Percentiles rank a stretch among this genome's conserved stretches.
Conservation (phyloP, 140 eudicot genomes). For the Oenanthe javanica region DNA sequence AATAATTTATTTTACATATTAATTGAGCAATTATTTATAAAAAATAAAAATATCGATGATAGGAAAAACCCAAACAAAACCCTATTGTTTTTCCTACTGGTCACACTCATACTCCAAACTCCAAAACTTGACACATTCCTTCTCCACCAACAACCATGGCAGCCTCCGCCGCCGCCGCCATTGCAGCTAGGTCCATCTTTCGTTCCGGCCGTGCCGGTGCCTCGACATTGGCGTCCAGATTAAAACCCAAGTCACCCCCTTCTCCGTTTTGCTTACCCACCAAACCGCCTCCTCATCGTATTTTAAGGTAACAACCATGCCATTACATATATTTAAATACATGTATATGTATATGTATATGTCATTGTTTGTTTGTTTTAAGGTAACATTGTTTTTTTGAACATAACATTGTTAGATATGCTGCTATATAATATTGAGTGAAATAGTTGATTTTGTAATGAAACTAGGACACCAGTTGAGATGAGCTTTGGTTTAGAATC, state of each 20-base stretch:
- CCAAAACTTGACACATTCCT: no score
- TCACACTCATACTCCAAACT: no score
- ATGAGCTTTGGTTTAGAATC: slow-evolving; percentile 52
- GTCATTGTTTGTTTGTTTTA: background rate
- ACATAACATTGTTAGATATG: background rate
- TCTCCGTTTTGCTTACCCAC: slow-evolving; percentile 59
- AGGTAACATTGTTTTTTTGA: background rate
- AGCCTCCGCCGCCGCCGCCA: slow-evolving; percentile 31
- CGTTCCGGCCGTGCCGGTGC: slow-evolving; percentile 54
- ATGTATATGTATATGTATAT: background rate
- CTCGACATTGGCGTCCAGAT: slow-evolving; percentile 36
- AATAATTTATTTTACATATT: no score
- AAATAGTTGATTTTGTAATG: background rate
- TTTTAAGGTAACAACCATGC: slow-evolving; percentile 46
- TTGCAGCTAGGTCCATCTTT: slow-evolving; percentile 34
- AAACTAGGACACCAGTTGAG: slow-evolving; percentile 70
- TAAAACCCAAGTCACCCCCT: slow-evolving; percentile 45
- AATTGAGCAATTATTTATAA: no score
- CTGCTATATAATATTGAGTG: background rate
- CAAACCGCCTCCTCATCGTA: slow-evolving; percentile 55
- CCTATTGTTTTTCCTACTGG: no score
- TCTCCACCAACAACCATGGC: slow-evolving; percentile 22
- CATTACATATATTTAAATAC: no score
- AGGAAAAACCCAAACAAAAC: no score
- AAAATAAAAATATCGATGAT: no score